Conservation (phyloP, 352 stramenopile genomes). For the Phytophthora pistaciae region DNA sequence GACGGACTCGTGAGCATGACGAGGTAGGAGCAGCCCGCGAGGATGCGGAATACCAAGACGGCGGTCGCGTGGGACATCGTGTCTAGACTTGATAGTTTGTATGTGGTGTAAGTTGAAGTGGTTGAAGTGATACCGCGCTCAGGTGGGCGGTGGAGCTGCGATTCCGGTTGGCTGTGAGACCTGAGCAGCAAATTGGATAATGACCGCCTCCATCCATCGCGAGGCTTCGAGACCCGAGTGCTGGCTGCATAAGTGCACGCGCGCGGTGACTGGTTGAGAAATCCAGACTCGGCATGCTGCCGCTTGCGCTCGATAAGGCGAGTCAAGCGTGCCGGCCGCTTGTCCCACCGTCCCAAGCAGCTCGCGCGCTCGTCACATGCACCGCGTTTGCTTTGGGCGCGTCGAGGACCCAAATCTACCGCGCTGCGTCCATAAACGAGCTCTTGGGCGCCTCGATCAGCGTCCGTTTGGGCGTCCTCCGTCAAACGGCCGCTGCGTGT, state of each 20-base stretch:
- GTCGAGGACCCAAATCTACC: neutral
- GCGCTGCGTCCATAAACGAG: neutral
- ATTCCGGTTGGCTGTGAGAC: conserved; percentile 10
- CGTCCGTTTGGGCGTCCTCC: neutral
- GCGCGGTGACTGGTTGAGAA: conserved; percentile 28
- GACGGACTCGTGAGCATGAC: conserved; percentile 36
- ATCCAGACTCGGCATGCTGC: conserved; percentile 7
- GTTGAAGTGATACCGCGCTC: conserved; percentile 32
- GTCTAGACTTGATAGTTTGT: neutral
- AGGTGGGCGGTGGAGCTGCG: neutral
- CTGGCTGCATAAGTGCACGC: conserved; percentile 24
- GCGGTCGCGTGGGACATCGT: conserved; percentile 19
- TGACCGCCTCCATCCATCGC: conserved; percentile 16
- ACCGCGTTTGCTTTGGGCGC: neutral
- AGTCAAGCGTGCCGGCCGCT: conserved; percentile 11
- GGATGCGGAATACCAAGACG: conserved; percentile 29
- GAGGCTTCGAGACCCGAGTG: neutral
- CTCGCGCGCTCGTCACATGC: conserved; percentile 21
- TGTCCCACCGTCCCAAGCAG: conserved; percentile 27
- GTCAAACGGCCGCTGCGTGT: conserved; percentile 30
- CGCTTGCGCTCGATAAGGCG: neutral
- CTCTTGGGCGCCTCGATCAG: neutral
- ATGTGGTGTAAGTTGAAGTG: neutral
- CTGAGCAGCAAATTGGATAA: conserved; percentile 23
- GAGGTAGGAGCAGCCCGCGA: conserved; percentile 25